These are phyloP conservation scores for Coccomyxa subellipsoidea DNA, from an alignment of 163 green algal species.

Conservation along the genomic window DNA sequence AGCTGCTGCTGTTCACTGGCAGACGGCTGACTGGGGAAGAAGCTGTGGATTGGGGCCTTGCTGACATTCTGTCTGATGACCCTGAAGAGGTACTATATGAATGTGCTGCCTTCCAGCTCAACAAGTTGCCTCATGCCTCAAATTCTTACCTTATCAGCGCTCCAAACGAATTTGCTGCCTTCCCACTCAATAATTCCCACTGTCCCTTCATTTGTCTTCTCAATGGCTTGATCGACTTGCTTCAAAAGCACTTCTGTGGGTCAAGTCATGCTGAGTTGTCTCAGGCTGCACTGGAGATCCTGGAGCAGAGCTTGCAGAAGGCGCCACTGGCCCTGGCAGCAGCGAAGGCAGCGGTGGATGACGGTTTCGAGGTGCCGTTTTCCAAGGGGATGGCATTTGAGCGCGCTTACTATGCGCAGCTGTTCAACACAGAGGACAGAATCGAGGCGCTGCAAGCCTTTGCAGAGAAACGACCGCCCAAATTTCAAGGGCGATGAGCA, in stretches of 20 bases:
- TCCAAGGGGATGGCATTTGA: slow-evolving; percentile 3
- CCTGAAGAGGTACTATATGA: not conserved
- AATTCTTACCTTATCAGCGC: too few species aligned
- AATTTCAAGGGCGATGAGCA: not conserved
- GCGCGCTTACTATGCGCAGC: slow-evolving; percentile 1
- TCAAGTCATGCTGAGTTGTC: not conserved
- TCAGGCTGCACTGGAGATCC: slow-evolving; percentile 6
- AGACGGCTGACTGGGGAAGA: not conserved
- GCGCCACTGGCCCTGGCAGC: slow-evolving; percentile 4
- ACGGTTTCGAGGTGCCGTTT: not conserved
- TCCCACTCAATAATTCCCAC: too few species aligned
- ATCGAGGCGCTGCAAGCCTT: slow-evolving; percentile 10
- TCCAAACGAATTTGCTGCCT: too few species aligned
- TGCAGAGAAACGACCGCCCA: slow-evolving; percentile 7
- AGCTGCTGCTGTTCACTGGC: slow-evolving; percentile 18
- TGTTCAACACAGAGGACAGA: slow-evolving; percentile 11
- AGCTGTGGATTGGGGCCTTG: slow-evolving; percentile 11
- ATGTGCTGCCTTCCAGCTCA: not conserved
- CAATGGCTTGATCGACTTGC: too few species aligned
- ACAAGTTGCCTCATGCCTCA: not conserved
- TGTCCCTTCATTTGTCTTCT: too few species aligned
- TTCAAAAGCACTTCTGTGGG: too few species aligned
- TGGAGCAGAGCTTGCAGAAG: not conserved
- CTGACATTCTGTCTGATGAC: slow-evolving; percentile 8
- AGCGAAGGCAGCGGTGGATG: slow-evolving; percentile 15